Evolutionary conservation across 2,329 filamentous ascomycete genomes (phyloP).

Genomic region (Gnomoniopsis sp.): DNA sequence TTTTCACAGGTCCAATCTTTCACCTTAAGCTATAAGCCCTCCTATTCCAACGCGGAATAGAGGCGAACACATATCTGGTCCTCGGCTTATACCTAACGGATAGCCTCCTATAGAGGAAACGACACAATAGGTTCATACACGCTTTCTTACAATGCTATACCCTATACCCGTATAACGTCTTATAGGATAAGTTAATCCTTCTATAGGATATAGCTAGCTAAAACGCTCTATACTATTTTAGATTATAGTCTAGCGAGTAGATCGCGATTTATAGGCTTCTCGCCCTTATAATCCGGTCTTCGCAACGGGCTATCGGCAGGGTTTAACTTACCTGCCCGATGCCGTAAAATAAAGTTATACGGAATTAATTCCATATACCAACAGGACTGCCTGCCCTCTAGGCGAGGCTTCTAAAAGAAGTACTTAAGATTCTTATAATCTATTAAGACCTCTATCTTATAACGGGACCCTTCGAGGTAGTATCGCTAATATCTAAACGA

Average conservation of each 20-base stretch:
- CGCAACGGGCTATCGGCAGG: slow-evolving; percentile 3
- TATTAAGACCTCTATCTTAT: slow-evolving; percentile 17
- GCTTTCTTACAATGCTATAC: background rate
- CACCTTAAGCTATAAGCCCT: background rate
- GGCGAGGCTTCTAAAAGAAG: slow-evolving; percentile 9
- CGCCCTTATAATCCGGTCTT: slow-evolving; percentile 6
- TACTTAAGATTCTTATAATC: slow-evolving; percentile 18
- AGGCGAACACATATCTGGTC: background rate
- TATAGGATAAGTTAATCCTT: background rate
- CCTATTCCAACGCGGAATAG: background rate
- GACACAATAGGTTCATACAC: background rate
- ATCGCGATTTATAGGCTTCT: background rate
- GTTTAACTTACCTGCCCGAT: slow-evolving; percentile 14
- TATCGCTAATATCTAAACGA: slow-evolving; percentile 15
- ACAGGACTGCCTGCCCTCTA: background rate
- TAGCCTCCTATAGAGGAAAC: background rate
- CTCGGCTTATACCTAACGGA: background rate
- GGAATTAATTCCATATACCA: slow-evolving; percentile 1
- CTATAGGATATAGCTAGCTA: background rate
- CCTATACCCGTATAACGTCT: background rate
- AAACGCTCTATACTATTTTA: background rate
- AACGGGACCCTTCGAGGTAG: slow-evolving; percentile 18
- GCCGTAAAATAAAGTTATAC: slow-evolving; percentile 17
- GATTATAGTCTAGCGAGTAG: background rate
- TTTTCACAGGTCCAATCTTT: background rate